Conservation (phyloP, 768 basidiomycete species). For the Boletus vermiculosoides region DNA sequence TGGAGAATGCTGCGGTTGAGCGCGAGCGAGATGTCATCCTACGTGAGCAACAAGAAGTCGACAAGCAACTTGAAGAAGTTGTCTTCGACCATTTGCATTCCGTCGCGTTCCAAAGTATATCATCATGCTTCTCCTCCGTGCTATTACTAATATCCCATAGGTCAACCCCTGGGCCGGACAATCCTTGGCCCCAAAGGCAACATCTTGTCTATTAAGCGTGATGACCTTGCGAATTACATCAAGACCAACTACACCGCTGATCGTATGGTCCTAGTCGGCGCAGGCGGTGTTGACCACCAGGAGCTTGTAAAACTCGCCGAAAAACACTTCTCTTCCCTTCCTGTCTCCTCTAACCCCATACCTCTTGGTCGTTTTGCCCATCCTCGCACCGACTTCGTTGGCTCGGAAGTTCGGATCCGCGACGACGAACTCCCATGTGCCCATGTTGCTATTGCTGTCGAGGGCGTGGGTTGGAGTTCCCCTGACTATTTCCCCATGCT, state of each 20-base stretch:
- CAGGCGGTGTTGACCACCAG: constrained; percentile 90
- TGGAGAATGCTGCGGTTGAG: constrained; percentile 85
- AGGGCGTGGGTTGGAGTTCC: constrained; percentile 96
- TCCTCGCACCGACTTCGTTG: constrained; percentile 79
- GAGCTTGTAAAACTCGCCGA: constrained; percentile 94
- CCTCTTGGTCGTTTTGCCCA: constrained; percentile 80
- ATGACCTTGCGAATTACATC: constrained; percentile 89
- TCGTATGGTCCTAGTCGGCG: constrained; percentile 97
- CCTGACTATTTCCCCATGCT: constrained; percentile 99
- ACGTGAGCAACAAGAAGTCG: constrained; percentile 97
- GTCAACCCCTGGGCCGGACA: constrained; percentile 92
- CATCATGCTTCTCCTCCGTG: background rate
- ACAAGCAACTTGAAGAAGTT: constrained; percentile 97
- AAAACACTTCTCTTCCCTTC: constrained; percentile 87
- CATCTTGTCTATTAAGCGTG: constrained; percentile 91
- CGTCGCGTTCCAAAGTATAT: constrained; percentile 89
- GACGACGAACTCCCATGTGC: constrained; percentile 89
- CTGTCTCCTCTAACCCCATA: constrained; percentile 83
- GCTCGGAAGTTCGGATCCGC: constrained; percentile 92
- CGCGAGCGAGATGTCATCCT: constrained; percentile 95
- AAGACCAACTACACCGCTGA: constrained; percentile 98
- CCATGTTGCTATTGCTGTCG: constrained; percentile 95
- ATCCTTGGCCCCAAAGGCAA: constrained; percentile 96
- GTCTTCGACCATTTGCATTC: constrained; percentile 98
- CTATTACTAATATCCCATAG: constrained; percentile 40